Conservation (phyloP, 345 rosid species). For the Hibiscus trionum region DNA sequence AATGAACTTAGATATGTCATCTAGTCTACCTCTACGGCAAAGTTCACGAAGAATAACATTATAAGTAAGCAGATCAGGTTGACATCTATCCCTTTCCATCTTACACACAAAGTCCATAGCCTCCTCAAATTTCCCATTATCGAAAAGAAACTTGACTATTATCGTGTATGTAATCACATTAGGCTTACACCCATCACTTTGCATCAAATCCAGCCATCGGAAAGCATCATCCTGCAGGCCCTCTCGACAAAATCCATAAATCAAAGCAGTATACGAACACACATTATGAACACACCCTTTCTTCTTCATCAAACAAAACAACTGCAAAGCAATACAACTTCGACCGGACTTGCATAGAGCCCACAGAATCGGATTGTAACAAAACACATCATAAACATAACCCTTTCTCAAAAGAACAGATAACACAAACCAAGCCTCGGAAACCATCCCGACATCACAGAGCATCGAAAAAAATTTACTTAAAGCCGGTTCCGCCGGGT, state of each 20-base stretch:
- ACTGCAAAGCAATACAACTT: constrained; percentile 19
- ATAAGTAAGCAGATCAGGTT: constrained; percentile 26
- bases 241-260: constrained; percentile 34
- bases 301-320: constrained; percentile 29
- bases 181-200: constrained; percentile 20
- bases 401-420: constrained; percentile 18
- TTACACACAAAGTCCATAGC: constrained; percentile 17
- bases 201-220: constrained; percentile 24
- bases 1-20: constrained; percentile 14
- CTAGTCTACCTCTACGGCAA: constrained; percentile 16
- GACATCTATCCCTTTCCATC: constrained; percentile 29
- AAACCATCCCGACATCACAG: constrained; percentile 18
- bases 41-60: constrained; percentile 32
- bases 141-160: constrained; percentile 29
- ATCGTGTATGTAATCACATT: constrained; percentile 31
- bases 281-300: constrained; percentile 23
- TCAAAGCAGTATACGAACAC: constrained; percentile 35
- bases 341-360: constrained; percentile 27
- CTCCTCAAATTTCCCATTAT: constrained; percentile 18
- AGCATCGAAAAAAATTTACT: constrained; percentile 25
- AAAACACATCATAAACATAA: constrained; percentile 17
- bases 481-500: constrained; percentile 16
- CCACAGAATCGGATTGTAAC: constrained; percentile 33
- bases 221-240: constrained; percentile 22
- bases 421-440: constrained; percentile 17